These are phyloP conservation scores for Acanthamoeba lugdunensis DNA, from an alignment of 208 protist species.

Conservation along the genomic window DNA sequence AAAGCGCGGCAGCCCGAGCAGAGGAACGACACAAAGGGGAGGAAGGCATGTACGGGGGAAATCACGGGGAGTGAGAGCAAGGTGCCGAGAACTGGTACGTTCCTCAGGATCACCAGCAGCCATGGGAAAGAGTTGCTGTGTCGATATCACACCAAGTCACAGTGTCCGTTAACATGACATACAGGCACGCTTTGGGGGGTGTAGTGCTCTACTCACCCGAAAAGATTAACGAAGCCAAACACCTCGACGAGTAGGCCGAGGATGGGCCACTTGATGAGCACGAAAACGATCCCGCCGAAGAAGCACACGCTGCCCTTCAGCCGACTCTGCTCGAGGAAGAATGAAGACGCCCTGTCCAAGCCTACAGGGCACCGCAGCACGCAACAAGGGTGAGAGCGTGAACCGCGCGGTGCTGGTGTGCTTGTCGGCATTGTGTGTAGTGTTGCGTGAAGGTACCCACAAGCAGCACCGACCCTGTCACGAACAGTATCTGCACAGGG, in stretches of 20 bases:
- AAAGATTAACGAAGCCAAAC: conserved; percentile 87
- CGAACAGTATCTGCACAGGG: conserved; percentile 82
- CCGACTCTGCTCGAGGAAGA: conserved; percentile 84
- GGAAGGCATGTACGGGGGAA: not conserved
- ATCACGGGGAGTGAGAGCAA: conserved; percentile 75
- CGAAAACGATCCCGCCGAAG: conserved; percentile 84
- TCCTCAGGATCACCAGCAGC: conserved; percentile 79
- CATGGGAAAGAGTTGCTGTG: conserved; percentile 85
- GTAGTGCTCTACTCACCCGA: conserved; percentile 77
- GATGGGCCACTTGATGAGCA: conserved; percentile 82
- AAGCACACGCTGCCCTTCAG: conserved; percentile 82
- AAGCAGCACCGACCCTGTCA: conserved; percentile 82
- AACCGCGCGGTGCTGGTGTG: not conserved
- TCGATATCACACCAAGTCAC: too few relatives aligned
- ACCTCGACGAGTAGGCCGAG: conserved; percentile 85
- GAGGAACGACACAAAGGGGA: not conserved
- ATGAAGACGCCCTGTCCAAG: conserved; percentile 53
- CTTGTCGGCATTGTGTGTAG: conserved; percentile 42
- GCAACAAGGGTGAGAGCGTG: too few relatives aligned
- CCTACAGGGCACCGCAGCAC: not conserved
- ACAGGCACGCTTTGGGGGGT: too few relatives aligned
- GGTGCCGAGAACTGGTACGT: conserved; percentile 81
- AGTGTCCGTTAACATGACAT: too few relatives aligned
- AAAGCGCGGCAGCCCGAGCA: not conserved
- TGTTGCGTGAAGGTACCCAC: conserved; percentile 73